Base-by-base conservation (phyloP, 164 flowering plant genomes). In the Magnolia sinica region DNA sequence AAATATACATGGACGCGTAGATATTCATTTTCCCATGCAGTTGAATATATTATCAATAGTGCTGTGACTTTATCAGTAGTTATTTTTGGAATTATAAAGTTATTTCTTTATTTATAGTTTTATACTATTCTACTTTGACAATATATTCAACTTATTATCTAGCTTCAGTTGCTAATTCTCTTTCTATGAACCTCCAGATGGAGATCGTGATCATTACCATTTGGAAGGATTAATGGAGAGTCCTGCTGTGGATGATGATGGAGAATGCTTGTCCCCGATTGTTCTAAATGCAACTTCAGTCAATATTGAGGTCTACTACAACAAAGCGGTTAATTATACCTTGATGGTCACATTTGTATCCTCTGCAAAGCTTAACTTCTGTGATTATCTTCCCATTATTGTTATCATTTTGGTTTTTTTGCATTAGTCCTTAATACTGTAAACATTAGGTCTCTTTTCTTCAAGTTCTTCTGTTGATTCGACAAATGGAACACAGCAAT, bases 281-380 rank as follows among this genome's bases (percentile, higher is more conserved):
- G 74, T 85, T 23, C 61, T 96, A 29, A 96, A 96, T 89, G 93
- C 98, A 45, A 94, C 95, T 77, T 94, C 99, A 74, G 87, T 96
- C 80, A 92, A 94, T 81, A 87, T 90, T 78, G 99, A 94, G 75
- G 91, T 92, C 75, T 96, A 96, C 87, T 94, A 94, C 83, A 96
- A 89, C 82, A 96, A 96, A 86, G 99, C 99, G 68, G 94, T 96
- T 76, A 96, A 96, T 79, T 96, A 94, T 83, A 96, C 99, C 74
- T 87, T 96, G 86, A 91, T 96, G 99, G 96, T 96, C 81, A 94
- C 98, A 72, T 96, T 96, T 87, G 99, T 96, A 96, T 96, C 98
- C 99, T 96, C 86, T 65, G 65, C 52, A 29, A 64, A 16, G n/a
- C 45, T 31, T 52, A 55, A 55, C 18, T 11, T n/a, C n/a, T 68